These are phyloP conservation scores for Nyctanthes arbortristis DNA, from an alignment of 257 asterid species.

Conservation along the genomic window DNA sequence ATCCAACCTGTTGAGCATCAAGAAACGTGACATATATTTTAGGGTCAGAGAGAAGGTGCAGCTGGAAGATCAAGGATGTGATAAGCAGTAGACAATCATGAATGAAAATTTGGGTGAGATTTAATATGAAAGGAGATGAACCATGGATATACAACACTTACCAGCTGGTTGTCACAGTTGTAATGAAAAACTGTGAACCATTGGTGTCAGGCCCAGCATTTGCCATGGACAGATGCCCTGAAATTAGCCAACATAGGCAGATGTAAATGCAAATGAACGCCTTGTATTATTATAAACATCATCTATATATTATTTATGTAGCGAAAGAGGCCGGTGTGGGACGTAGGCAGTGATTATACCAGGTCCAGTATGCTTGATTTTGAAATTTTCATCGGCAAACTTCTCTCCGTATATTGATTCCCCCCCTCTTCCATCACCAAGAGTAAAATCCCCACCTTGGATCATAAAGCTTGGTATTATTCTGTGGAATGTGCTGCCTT, in stretches of 20 bases:
- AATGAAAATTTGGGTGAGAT: neutral
- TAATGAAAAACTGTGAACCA: conserved; percentile 96
- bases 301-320: neutral
- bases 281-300: neutral
- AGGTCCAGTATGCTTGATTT: conserved; percentile 93
- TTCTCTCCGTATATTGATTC: conserved; percentile 88
- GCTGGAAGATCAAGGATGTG: neutral
- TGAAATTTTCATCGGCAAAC: conserved; percentile 93
- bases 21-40: neutral
- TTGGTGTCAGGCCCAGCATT: conserved; percentile 88
- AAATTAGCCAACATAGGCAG: neutral
- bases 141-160: conserved; percentile 23
- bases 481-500: conserved; percentile 88
- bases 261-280: neutral
- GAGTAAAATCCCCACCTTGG: conserved; percentile 99
- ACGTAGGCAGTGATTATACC: conserved; percentile 42
- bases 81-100: neutral
- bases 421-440: conserved; percentile 97
- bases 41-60: neutral
- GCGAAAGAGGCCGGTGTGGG: neutral
- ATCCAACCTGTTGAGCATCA: conserved; percentile 62
- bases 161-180: conserved; percentile 99
- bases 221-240: conserved; percentile 91
- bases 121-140: neutral
- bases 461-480: conserved; percentile 97